Percentiles rank a stretch among this genome's conserved stretches.
Evolutionary conservation across 139 green algal genomes (phyloP).

Genomic region (Mychonastes homosphaera): DNA sequence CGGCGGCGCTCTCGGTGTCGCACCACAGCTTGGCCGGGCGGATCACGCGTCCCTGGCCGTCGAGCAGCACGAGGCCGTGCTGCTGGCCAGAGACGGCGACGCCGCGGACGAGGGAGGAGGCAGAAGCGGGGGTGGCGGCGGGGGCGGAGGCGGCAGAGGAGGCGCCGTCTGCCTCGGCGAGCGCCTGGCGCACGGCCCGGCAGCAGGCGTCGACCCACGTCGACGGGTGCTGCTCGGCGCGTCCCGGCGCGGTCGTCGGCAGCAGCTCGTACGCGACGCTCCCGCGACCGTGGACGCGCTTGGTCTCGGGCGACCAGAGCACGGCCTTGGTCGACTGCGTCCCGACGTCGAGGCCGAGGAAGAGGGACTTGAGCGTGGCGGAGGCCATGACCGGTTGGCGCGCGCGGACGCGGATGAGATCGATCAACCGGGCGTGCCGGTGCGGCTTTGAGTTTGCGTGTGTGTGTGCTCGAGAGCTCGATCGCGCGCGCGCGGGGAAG

Average conservation of each 20-base stretch:
- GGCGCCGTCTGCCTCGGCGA: not conserved
- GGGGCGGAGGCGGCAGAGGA: not conserved
- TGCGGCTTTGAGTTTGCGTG: no score
- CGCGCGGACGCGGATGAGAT: no score
- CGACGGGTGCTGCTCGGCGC: conserved; percentile 66
- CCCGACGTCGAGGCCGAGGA: conserved; percentile 59
- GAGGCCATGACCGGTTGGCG: not conserved
- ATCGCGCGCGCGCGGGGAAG: no score
- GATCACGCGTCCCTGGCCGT: conserved; percentile 26
- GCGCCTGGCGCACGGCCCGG: not conserved
- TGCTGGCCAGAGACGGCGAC: conserved; percentile 81
- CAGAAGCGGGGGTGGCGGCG: conserved; percentile 1
- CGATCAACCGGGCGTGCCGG: no score
- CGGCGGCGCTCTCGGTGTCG: conserved; percentile 58
- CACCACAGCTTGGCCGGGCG: conserved; percentile 67
- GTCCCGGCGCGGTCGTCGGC: conserved; percentile 29
- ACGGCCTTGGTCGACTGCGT: conserved; percentile 65
- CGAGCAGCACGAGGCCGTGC: conserved; percentile 75
- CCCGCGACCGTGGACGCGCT: conserved; percentile 39
- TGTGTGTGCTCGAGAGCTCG: no score
- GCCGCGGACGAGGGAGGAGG: conserved; percentile 23
- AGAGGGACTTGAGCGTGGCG: conserved; percentile 13
- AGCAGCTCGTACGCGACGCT: conserved; percentile 37
- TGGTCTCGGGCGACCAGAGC: conserved; percentile 35
- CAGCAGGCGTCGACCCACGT: conserved; percentile 52